These are phyloP conservation scores for Fusarium chlamydosporum DNA, from an alignment of 2,329 filamentous ascomycete species.

Conservation along the genomic window DNA sequence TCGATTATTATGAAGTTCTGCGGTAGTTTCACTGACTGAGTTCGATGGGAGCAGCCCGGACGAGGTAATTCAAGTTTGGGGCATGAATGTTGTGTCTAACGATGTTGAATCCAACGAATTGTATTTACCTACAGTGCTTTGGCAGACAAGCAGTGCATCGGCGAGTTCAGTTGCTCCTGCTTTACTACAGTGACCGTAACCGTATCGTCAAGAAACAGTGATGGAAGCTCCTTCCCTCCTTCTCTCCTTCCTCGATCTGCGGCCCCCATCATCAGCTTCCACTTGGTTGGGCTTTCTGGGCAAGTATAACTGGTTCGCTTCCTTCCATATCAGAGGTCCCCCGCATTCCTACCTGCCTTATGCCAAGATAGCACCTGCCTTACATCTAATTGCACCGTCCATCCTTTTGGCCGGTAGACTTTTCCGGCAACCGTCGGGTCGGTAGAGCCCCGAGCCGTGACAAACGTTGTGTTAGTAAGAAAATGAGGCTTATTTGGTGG, in stretches of 20 bases:
- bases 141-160: neutral
- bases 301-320: conserved; percentile 28
- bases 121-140: neutral
- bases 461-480: conserved; percentile 4
- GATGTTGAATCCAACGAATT: neutral
- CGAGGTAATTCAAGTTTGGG: conserved; percentile 1
- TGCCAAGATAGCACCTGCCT: conserved; percentile 4
- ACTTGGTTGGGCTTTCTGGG: conserved; percentile 19
- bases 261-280: conserved; percentile 16
- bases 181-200: neutral
- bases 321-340: conserved; percentile 25
- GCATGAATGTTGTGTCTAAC: conserved; percentile 10
- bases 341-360: conserved; percentile 21
- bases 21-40: neutral
- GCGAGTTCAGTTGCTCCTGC: conserved; percentile 14
- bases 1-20: conserved; percentile 6
- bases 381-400: neutral
- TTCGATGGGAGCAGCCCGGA: conserved; percentile 10
- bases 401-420: conserved; percentile 35
- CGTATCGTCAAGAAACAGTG: conserved; percentile 1
- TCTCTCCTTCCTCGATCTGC: conserved; percentile 3
- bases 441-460: conserved; percentile 28
- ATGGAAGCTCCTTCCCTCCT: neutral
- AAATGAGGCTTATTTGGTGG: conserved; percentile 14
- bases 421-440: conserved; percentile 34